Evolutionary conservation across 1,139 yeast genomes (phyloP), one percentile per base, ranked within the genome.

Genomic region (Saccharomycopsis crataegensis): DNA sequence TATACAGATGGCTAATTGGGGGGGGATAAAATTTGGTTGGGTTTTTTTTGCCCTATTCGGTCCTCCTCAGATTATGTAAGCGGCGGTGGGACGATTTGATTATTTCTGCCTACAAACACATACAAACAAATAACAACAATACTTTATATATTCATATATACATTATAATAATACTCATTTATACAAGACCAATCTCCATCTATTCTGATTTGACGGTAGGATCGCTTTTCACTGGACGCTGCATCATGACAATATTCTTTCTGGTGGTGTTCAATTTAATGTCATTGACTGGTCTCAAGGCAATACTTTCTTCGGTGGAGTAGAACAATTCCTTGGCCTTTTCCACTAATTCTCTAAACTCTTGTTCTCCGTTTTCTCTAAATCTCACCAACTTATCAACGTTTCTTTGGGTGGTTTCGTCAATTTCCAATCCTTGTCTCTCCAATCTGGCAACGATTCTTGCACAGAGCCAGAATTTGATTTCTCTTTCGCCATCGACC

Each of bases 361-460:
- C 70, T 33, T 68, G 69, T 52, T 75, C 72, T 8, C 88, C 91
- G 54, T 78, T 69, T 33, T 63, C 60, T 59, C 84, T 72, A 53
- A 70, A 67, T 54, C 70, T 68, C 8, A 72, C 65, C 56, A 86
- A 70, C 63, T 80, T 79, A 1, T 70, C 67, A 47, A 83, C 79
- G 61, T 86, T 86, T 58, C 73, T 71, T 58, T 71, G 63, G 8
- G 95, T 86, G 53, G 80, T 70, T 37, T 71, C 73, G 63, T 87
- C 91, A 37, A 85, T 59, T n/a, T 77, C 78, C 56, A 80, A 69
- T 1, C 79, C 80, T 65, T 84, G 91, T 54, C 78, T 70, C 68
- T 87, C 83, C 56, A 86, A 73, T 60, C 96, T 77, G 33, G 96
- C 96, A 7, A 86, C 94, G 1, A 81, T 75, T 66, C 88, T 80